These are phyloP conservation scores for Erysimum cheiri DNA, from an alignment of 441 rosid genomes.

Conservation along the genomic window DNA sequence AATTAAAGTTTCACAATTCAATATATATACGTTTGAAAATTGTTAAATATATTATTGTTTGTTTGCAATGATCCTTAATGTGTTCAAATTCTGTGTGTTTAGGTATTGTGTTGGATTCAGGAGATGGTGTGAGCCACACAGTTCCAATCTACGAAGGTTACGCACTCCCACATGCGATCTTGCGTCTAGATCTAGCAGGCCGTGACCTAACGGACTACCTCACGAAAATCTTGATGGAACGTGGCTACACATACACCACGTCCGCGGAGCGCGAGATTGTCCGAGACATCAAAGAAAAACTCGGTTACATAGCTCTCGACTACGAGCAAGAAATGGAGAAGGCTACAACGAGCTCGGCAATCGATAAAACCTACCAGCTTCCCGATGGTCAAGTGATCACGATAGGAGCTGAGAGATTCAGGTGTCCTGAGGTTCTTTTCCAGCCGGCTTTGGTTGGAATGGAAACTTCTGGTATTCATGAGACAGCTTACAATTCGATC, in stretches of 20 bases:
- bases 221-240: conserved; percentile 72
- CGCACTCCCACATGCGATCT: conserved; percentile 75
- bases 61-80: too few species aligned
- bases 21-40: neutral
- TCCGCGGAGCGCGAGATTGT: conserved; percentile 77
- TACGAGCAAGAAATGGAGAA: conserved; percentile 72
- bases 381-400: conserved; percentile 79
- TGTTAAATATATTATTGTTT: too few species aligned
- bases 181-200: conserved; percentile 77
- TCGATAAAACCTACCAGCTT: conserved; percentile 74
- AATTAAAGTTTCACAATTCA: neutral
- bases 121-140: conserved; percentile 76
- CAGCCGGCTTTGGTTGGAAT: conserved; percentile 79
- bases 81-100: neutral
- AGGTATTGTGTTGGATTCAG: conserved; percentile 44
- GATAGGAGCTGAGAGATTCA: conserved; percentile 72
- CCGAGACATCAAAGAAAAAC: conserved; percentile 80
- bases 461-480: conserved; percentile 77
- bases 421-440: conserved; percentile 82
- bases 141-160: conserved; percentile 74
- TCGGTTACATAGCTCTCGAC: conserved; percentile 74
- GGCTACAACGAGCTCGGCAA: conserved; percentile 58
- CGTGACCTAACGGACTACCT: conserved; percentile 82
- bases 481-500: conserved; percentile 73
- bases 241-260: conserved; percentile 78